These are phyloP conservation scores for Solanum tacnaense DNA, from an alignment of 257 asterid species.

Conservation along the genomic window DNA sequence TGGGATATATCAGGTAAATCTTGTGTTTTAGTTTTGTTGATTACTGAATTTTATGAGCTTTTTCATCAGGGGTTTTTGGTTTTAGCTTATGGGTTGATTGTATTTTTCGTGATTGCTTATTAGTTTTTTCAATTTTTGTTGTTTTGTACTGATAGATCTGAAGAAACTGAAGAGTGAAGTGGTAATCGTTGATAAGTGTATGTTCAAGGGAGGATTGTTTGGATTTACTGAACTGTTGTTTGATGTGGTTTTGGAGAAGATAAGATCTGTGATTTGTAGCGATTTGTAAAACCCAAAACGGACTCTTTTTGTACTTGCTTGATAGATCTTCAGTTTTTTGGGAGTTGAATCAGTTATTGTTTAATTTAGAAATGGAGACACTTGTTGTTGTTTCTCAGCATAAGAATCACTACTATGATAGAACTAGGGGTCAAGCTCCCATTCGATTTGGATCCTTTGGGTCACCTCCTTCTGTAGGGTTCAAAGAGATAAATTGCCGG, in stretches of 20 bases:
- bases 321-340: constrained; percentile 9
- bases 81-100: neutral
- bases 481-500: constrained; percentile 45
- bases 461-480: constrained; percentile 22
- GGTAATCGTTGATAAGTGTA: constrained; percentile 17
- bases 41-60: neutral
- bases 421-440: constrained; percentile 14
- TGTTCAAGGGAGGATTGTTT: constrained; percentile 3
- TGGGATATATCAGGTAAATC: neutral
- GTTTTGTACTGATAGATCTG: constrained; percentile 59
- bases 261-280: constrained; percentile 43
- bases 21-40: neutral
- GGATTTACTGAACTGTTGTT: constrained; percentile 6
- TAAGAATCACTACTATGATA: constrained; percentile 41
- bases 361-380: constrained; percentile 47
- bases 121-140: constrained; percentile 1
- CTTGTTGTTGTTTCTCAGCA: constrained; percentile 56
- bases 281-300: neutral
- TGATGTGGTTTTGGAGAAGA: constrained; percentile 70
- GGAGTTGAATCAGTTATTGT: neutral
- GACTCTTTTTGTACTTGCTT: neutral
- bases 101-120: neutral
- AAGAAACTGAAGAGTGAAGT: constrained; percentile 36
- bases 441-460: constrained; percentile 25
- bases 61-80: neutral